Percentiles rank a stretch among this genome's conserved stretches.
These are phyloP conservation scores for Talaromyces albobiverticillius DNA, from an alignment of 2,329 filamentous ascomycete genomes.

Conservation along the genomic window DNA sequence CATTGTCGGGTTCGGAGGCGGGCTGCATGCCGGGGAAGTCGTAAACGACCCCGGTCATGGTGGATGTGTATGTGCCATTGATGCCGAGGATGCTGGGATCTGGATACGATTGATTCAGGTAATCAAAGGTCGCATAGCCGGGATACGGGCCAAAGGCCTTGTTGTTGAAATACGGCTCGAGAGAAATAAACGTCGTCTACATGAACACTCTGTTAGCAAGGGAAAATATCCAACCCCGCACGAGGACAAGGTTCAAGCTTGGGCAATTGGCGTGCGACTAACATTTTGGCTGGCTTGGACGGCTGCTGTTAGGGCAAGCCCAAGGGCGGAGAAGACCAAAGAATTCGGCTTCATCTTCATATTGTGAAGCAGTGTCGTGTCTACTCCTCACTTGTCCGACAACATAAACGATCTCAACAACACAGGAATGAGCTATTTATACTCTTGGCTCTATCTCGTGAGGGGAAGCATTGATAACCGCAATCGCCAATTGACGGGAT, in stretches of 20 bases:
- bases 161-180: conserved; percentile 45
- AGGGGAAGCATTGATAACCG: too few species aligned
- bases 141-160: conserved; percentile 46
- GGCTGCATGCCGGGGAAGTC: conserved; percentile 41
- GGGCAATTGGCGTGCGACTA: too few species aligned
- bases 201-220: too few species aligned
- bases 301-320: not conserved
- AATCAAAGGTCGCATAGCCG: conserved; percentile 48
- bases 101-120: conserved; percentile 43
- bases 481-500: too few species aligned
- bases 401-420: too few species aligned
- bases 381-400: too few species aligned
- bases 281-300: not conserved
- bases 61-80: conserved; percentile 38
- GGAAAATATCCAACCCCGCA: too few species aligned
- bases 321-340: not conserved
- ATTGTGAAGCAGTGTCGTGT: too few species aligned
- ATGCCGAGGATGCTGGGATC: conserved; percentile 25
- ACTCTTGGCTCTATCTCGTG: too few species aligned
- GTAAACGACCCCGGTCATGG: conserved; percentile 42
- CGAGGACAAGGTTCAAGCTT: too few species aligned
- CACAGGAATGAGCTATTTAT: too few species aligned
- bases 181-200: conserved; percentile 22
- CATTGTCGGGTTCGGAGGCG: conserved; percentile 36
- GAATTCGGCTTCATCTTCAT: not conserved